Conservation (phyloP, 2,329 filamentous ascomycete species). For the Harringtonia lauricola region DNA sequence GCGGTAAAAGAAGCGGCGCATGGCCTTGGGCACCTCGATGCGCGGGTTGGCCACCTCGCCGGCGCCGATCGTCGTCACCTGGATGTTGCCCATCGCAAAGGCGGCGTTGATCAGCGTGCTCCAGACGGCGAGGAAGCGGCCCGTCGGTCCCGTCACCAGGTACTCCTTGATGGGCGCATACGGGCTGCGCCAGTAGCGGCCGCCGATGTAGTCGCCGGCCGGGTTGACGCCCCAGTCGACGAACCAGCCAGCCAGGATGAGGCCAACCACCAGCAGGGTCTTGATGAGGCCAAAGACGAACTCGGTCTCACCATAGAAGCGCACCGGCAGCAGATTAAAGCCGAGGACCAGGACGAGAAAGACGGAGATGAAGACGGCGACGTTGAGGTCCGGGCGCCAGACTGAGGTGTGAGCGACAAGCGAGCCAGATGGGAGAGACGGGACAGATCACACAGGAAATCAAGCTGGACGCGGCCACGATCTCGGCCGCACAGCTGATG, state of each 20-base stretch:
- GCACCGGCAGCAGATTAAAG: constrained; percentile 22
- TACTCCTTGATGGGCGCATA: constrained; percentile 30
- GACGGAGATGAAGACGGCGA: constrained; percentile 1
- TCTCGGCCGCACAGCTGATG: constrained; percentile 1
- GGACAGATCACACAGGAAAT: neutral
- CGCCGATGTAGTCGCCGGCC: constrained; percentile 42
- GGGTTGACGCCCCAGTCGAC: constrained; percentile 49
- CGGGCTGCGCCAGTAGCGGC: constrained; percentile 39
- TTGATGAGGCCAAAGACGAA: constrained; percentile 23
- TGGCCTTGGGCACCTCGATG: constrained; percentile 9
- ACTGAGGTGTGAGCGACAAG: neutral
- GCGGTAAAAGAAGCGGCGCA: constrained; percentile 19
- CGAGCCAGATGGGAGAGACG: neutral
- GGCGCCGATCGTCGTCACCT: constrained; percentile 7
- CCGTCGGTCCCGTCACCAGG: constrained; percentile 23
- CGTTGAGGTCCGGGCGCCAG: constrained; percentile 2
- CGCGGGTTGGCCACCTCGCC: constrained; percentile 12
- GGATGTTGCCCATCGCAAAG: constrained; percentile 35
- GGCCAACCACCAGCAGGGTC: constrained; percentile 33
- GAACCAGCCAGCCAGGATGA: constrained; percentile 47
- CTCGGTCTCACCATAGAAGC: constrained; percentile 8
- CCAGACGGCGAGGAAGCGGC: constrained; percentile 30
- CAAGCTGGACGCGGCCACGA: neutral
- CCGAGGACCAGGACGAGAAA: neutral
- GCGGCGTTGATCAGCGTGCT: constrained; percentile 35